Percentiles rank a stretch among this genome's conserved stretches.
Evolutionary conservation across 345 rosid genomes (phyloP).

Genomic region (Acer negundo): DNA sequence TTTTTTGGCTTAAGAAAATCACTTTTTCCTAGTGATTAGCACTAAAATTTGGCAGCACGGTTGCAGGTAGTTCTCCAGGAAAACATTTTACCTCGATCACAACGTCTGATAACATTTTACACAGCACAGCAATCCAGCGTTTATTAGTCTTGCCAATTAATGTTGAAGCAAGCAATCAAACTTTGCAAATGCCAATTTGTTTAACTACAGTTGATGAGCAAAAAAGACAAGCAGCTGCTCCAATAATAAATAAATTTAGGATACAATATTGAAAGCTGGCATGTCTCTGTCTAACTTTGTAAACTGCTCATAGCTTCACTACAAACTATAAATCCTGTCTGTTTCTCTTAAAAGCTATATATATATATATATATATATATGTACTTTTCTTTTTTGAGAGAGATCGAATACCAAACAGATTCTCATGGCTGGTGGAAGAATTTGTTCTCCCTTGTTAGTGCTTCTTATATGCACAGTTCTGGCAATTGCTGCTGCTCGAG

Average conservation of each 20-base stretch:
- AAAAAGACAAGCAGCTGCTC: too few relatives aligned
- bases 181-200: neutral
- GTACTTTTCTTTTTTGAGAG: neutral
- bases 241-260: neutral
- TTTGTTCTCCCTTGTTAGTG: neutral
- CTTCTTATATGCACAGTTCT: neutral
- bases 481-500: neutral
- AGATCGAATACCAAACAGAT: neutral
- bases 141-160: neutral
- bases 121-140: too few relatives aligned
- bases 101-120: too few relatives aligned
- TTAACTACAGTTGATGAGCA: neutral
- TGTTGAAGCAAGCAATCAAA: neutral
- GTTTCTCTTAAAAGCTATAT: neutral
- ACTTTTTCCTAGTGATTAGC: neutral
- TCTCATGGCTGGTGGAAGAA: neutral
- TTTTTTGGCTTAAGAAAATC: neutral
- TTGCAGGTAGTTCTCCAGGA: neutral
- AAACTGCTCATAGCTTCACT: neutral
- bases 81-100: neutral
- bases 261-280: neutral
- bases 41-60: neutral
- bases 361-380: neutral
- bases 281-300: neutral
- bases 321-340: neutral